Evolutionary conservation across 306 rosid species (phyloP), one percentile per base, ranked within the genome.

Genomic region (Clitoria ternatea): DNA sequence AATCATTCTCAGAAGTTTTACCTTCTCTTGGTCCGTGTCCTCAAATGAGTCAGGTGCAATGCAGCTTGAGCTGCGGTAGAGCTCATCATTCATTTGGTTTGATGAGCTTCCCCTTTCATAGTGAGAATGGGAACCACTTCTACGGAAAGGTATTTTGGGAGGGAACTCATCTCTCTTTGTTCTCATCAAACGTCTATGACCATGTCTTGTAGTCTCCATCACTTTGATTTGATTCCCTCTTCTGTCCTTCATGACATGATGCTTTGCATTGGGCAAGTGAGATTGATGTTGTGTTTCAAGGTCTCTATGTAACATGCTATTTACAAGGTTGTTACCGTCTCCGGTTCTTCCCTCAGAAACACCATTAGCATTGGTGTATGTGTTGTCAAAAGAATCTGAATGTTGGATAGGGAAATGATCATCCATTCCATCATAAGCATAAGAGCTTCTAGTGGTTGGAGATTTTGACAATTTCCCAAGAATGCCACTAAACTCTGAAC

Each of bases 1-100:
- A 50, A 89, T 83, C 83, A 87, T 85, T 80, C 77, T 81, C 79
- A 85, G 18, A 74, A 95, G 70, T 69, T 78, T 79, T 82, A 70
- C 29, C 90, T 88, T 86, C 69, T 87, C 89, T 33, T 62, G 84
- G 62, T 80, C 88, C 54, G 81, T 72, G 54, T 78, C 82, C 66
- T 73, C 77, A 39, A 33, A 56, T 24, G 43, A 70, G 8, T 73
- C 86, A 29, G 57, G 77, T 63, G 90, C 73, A 48, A 66, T 77
- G 77, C 82, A 66, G 78, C 85, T 79, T 53, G 93, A 67, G 48
- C 77, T 61, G 52, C 60, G 22, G 42, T 69, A 74, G 70, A 66
- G 83, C 26, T 87, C 80, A 6, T 77, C 72, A 22, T 60, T 73
- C 73, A 80, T 60, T 66, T 81, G 85, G 74, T 70, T 65, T 54